These are phyloP conservation scores for Dysphania ambrosioides DNA, from an alignment of 148 eudicot species.

Conservation along the genomic window DNA sequence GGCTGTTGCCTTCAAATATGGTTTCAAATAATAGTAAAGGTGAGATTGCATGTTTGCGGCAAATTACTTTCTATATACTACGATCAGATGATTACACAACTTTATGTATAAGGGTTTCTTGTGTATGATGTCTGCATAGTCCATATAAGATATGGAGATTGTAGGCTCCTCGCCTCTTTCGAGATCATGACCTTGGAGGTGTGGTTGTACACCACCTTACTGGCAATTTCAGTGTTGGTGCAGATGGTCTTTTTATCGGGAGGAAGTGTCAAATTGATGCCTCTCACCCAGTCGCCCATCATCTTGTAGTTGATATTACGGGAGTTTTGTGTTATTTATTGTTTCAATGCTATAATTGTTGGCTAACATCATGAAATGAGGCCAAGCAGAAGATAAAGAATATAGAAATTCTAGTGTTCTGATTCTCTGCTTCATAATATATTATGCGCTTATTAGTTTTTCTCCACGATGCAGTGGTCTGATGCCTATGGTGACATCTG, in stretches of 20 bases:
- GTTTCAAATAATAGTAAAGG: slow-evolving; percentile 30
- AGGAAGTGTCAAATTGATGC: not conserved
- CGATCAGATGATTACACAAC: not conserved
- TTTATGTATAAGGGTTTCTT: not conserved
- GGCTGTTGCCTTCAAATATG: slow-evolving; percentile 22
- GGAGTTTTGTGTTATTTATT: not conserved
- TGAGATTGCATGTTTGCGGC: slow-evolving; percentile 13
- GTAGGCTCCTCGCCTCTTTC: not conserved
- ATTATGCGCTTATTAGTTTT: not conserved
- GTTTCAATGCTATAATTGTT: not conserved
- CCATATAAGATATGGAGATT: not conserved
- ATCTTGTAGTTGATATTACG: not conserved
- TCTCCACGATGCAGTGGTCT: slow-evolving; percentile 32
- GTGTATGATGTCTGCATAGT: not conserved
- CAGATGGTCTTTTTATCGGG: not conserved
- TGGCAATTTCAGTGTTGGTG: not conserved
- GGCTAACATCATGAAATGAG: slow-evolving; percentile 1
- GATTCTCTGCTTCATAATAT: not conserved
- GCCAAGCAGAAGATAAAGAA: not conserved
- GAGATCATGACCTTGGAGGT: not conserved
- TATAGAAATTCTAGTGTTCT: not conserved
- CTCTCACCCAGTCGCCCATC: not conserved
- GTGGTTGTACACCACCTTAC: not conserved
- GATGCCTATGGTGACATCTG: slow-evolving; percentile 23
- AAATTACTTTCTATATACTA: not conserved